phyloP scores from a whole-genome alignment of 2,329 filamentous ascomycete species.

The Mollisiaceae sp. region DNA sequence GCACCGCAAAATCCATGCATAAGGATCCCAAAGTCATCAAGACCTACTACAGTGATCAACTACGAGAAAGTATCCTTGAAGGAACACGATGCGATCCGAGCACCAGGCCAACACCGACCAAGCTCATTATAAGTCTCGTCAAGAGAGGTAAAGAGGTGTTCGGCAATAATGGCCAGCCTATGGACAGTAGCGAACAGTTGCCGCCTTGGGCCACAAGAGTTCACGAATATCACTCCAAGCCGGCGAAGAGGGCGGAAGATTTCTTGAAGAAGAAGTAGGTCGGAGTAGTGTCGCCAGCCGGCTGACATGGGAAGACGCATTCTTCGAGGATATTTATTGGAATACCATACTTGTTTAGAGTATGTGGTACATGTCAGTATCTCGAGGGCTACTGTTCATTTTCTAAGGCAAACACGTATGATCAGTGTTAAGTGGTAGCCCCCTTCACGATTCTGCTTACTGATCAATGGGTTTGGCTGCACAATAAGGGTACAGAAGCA shows the following conservation, averaged over 20 bases:
- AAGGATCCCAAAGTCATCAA: conserved; percentile 1
- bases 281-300: too few species aligned
- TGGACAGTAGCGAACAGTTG: conserved; percentile 15
- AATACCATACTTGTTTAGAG: too few species aligned
- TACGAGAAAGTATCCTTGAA: conserved; percentile 21
- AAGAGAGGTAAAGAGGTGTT: not conserved
- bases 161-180: conserved; percentile 1
- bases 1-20: not conserved
- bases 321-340: too few species aligned
- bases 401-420: not conserved
- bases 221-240: conserved; percentile 32
- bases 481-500: not conserved
- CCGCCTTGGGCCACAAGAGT: conserved; percentile 32
- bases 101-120: conserved; percentile 19
- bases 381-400: too few species aligned
- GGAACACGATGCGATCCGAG: conserved; percentile 15
- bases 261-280: not conserved
- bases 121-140: conserved; percentile 18
- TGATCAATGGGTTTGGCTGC: not conserved
- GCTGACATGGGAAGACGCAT: too few species aligned
- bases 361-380: too few species aligned
- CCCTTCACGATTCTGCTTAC: not conserved
- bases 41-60: conserved; percentile 15
- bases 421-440: not conserved
- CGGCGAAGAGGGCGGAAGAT: not conserved